phyloP scores from a whole-genome alignment of 768 basidiomycete genomes.

The Termitomyces sp. region DNA sequence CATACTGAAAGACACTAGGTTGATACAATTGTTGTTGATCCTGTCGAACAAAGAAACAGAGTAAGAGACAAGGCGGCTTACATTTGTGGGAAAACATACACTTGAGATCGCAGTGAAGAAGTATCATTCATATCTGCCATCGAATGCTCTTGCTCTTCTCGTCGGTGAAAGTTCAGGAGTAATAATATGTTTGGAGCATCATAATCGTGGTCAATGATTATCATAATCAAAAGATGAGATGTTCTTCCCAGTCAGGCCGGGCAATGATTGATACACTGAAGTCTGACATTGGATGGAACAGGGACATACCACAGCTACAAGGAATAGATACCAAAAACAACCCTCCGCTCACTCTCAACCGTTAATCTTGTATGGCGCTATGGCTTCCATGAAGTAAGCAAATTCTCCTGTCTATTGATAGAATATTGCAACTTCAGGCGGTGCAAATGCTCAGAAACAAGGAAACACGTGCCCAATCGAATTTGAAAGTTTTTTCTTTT shows the following conservation, averaged over 20 bases:
- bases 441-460: too few species aligned
- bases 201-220: not conserved
- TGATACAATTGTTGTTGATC: constrained; percentile 8
- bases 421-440: too few species aligned
- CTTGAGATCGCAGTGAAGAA: not conserved
- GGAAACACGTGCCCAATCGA: too few species aligned
- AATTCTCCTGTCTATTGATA: too few species aligned
- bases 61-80: not conserved
- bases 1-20: constrained; percentile 14
- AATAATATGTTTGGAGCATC: not conserved
- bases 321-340: not conserved
- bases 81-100: not conserved
- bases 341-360: too few species aligned
- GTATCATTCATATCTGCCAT: not conserved
- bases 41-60: constrained; percentile 1
- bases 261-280: too few species aligned
- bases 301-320: not conserved
- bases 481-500: too few species aligned
- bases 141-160: not conserved
- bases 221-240: not conserved
- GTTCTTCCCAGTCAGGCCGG: not conserved
- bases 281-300: too few species aligned
- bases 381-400: too few species aligned
- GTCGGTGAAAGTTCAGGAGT: not conserved
- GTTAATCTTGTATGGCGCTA: too few species aligned